phyloP scores from a whole-genome alignment of 164 flowering plant genomes.

The Macadamia integrifolia region DNA sequence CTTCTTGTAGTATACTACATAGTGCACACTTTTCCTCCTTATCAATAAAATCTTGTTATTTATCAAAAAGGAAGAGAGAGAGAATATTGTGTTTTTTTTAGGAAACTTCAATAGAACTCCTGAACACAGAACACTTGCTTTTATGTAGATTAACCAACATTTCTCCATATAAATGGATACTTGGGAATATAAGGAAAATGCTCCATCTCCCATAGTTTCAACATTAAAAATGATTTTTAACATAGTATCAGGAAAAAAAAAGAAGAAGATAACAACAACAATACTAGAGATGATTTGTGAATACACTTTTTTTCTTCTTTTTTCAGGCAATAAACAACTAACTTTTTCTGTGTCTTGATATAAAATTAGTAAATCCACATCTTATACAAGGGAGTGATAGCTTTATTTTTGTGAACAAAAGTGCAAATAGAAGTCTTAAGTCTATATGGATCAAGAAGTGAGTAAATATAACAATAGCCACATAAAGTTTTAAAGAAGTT shows the following conservation, averaged over 20 bases:
- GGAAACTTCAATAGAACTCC: no score
- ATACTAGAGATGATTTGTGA: neutral
- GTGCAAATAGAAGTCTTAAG: neutral
- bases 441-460: neutral
- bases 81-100: no score
- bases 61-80: no score
- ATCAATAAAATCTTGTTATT: no score
- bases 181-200: no score
- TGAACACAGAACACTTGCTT: no score
- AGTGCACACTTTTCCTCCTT: no score
- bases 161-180: no score
- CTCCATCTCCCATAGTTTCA: neutral
- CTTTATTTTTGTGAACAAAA: neutral
- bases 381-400: neutral
- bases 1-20: no score
- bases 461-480: neutral
- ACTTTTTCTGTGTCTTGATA: neutral
- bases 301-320: neutral
- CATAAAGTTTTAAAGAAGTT: constrained; percentile 4
- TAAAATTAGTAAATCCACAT: neutral
- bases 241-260: neutral
- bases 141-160: no score
- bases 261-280: no score
- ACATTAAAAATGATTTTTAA: neutral
- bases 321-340: neutral